These are phyloP conservation scores for Fusarium pilosicola DNA, from an alignment of 2,329 filamentous ascomycete species.

Conservation along the genomic window DNA sequence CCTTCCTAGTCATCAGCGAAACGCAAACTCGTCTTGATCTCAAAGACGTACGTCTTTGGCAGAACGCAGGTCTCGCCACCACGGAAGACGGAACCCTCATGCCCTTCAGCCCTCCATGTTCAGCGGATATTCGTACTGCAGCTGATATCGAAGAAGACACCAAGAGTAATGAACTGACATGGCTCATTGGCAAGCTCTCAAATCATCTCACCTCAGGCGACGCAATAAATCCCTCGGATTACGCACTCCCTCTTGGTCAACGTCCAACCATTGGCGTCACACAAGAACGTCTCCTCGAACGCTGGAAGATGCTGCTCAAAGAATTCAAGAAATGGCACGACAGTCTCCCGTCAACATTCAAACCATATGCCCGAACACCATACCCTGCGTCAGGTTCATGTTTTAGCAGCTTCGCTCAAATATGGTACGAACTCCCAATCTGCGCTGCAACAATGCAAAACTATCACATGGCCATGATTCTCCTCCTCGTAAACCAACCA, in stretches of 20 bases:
- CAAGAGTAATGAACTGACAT: constrained; percentile 71
- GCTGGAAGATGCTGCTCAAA: constrained; percentile 27
- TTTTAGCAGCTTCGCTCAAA: constrained; percentile 55
- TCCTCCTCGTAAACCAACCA: constrained; percentile 64
- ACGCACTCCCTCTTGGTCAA: constrained; percentile 32
- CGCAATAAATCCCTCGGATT: constrained; percentile 51
- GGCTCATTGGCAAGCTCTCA: constrained; percentile 72
- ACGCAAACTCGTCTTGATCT: constrained; percentile 58
- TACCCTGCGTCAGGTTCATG: neutral
- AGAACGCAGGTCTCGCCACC: constrained; percentile 68
- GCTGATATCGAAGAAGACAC: constrained; percentile 70
- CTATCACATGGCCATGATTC: constrained; percentile 72
- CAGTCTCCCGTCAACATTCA: constrained; percentile 32
- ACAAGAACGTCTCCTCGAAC: constrained; percentile 30
- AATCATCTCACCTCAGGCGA: constrained; percentile 71
- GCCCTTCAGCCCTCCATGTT: constrained; percentile 49
- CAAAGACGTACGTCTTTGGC: constrained; percentile 71
- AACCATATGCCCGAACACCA: constrained; percentile 19
- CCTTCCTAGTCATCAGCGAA: constrained; percentile 30
- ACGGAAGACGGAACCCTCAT: constrained; percentile 29
- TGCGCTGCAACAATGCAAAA: constrained; percentile 73
- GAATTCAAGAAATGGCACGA: constrained; percentile 34
- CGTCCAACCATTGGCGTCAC: constrained; percentile 32
- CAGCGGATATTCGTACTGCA: constrained; percentile 54
- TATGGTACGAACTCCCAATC: constrained; percentile 72